A percentile compares a stretch with the other conserved stretches of the same genome.
Conservation (phyloP, 2,329 filamentous ascomycete species). For the Fusarium temperatum region DNA sequence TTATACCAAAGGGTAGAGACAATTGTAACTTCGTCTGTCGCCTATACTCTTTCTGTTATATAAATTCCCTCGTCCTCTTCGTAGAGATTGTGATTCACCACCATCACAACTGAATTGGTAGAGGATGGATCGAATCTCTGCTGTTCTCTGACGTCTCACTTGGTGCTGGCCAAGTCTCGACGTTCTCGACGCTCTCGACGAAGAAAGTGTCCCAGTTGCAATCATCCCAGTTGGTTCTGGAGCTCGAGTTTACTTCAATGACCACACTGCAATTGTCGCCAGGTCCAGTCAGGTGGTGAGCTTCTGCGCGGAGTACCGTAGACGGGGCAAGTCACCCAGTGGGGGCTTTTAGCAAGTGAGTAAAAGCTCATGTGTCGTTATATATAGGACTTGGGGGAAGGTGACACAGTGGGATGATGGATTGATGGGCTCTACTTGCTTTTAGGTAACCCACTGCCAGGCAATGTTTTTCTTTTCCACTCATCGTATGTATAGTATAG, state of each 20-base stretch:
- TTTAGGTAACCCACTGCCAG: neutral
- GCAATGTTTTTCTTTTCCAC: neutral
- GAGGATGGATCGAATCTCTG: neutral
- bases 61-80: slow-evolving; percentile 72
- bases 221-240: too few species aligned
- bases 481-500: neutral
- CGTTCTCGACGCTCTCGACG: too few species aligned
- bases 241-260: too few species aligned
- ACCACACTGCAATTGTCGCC: too few species aligned
- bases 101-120: slow-evolving; percentile 66
- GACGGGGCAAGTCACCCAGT: too few species aligned
- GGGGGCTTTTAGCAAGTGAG: neutral
- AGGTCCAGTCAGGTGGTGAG: too few species aligned
- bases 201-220: too few species aligned
- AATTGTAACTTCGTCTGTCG: slow-evolving; percentile 68
- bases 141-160: neutral
- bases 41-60: slow-evolving; percentile 72
- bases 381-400: neutral
- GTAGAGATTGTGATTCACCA: slow-evolving; percentile 70
- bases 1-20: slow-evolving; percentile 71
- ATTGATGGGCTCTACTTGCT: neutral
- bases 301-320: too few species aligned
- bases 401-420: neutral
- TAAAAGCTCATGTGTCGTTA: neutral
- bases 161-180: too few species aligned